Evolutionary conservation across 768 basidiomycete species (phyloP), one percentile per base, ranked within the genome.

Genomic region (Russula olivacea): DNA sequence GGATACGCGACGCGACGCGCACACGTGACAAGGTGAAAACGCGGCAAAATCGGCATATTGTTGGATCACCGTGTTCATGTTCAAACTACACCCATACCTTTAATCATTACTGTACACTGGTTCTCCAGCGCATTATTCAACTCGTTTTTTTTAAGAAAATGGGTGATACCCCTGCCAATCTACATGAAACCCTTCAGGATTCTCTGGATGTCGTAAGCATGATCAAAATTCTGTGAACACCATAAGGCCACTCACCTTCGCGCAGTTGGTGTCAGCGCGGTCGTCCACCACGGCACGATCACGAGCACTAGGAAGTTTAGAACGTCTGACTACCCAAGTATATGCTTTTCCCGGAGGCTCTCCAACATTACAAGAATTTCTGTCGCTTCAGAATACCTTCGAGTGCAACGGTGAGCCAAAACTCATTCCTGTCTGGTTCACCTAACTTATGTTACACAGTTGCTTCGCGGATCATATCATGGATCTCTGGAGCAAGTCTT

Each of bases 331-430:
- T 55, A 66, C 72, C 58, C 54, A 87, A 86, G 69, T 77, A 75
- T 67, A 78, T 81, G 34, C 74, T 85, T 34, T 80, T n/a, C 78
- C 80, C 61, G 76, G 80, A 45, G 68, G 74, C 28, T 71, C 76
- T n/a, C 73, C 78, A 25, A 70, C 78, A 19, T 73, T 76, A 19
- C 78, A 77, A 32, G 78, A 79, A 10, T 76, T 84, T 66, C 76
- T 78, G 41, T 73, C 75, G 51, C 74, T 91, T 47, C 91, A 93
- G 71, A 83, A 88, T 67, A 83, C 83, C 0, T 92, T 93, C 67
- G 88, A 93, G 72, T 90, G 87, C 73, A 93, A 93, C 70, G 77
- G 91, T 91, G 68, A 63, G 88, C 48, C 32, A 21, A 32, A 15
- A 60, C 50, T 59, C 47, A 15, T 70, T 12, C 57, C 15, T 17